Evolutionary conservation across 129 eudicot species (phyloP), one percentile per base, ranked within the genome.

Genomic region (Daucus carota): DNA sequence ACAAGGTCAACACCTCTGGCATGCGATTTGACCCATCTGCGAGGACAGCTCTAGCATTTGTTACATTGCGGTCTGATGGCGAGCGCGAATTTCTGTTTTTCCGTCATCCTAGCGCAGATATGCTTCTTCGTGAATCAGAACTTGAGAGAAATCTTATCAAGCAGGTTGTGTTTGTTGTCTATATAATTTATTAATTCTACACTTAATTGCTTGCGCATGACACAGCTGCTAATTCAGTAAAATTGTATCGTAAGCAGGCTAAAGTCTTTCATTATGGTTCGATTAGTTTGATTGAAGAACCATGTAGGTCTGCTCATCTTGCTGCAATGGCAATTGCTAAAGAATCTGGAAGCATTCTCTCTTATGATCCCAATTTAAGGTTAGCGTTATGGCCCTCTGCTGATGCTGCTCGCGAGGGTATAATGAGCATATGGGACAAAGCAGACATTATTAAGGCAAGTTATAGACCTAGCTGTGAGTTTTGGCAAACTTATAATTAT

Each of bases 361-460:
- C 94, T 29, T 88, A 86, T 80, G 97, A 91, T 84, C 92, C 92
- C 34, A 91, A 91, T 82, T 81, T 91, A 86, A 86, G 97, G 68
- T 72, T 88, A 75, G 79, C 91, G 3, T 83, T 91, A 33, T 91
- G 97, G 97, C 90, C 92, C 50, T 91, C 97, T 36, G 87, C 78
- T 62, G 92, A 88, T 45, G 88, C 90, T 76, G 97, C 97, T 75
- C 85, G 94, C 59, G 78, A 85, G 48, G 88, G 84, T 33, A 86
- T 91, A 79, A 88, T 91, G 97, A 78, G 88, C 80, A 77, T 88
- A 76, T 91, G 97, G 97, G 84, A 91, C 76, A 86, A 83, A 72
- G 97, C 94, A 28, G 97, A 91, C 79, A 75, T 91, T 62, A 91
- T 91, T 50, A 88, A 91, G 97, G 97, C 88, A 83, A 50, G 70